Percentiles rank a stretch among this genome's conserved stretches.
Conservation (phyloP, 2,329 filamentous ascomycete species). For the Samsoniella hepiali region DNA sequence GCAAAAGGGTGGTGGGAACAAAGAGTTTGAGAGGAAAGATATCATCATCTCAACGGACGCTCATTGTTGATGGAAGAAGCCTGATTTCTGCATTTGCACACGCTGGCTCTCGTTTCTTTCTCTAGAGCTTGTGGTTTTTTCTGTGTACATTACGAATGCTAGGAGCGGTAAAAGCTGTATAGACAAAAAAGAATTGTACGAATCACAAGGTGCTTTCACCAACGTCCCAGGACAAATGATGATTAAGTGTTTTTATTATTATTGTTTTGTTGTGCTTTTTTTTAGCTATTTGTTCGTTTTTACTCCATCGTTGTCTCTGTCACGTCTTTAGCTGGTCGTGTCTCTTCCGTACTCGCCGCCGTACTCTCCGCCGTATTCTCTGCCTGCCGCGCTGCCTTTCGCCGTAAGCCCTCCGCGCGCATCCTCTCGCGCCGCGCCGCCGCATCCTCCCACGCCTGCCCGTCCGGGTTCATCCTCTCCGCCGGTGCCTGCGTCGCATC, state of each 20-base stretch:
- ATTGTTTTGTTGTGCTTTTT: neutral
- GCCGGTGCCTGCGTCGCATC: conserved; percentile 30
- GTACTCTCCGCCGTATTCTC: conserved; percentile 11
- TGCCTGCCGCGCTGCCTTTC: conserved; percentile 42
- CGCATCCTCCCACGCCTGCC: conserved; percentile 54
- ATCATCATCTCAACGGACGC: neutral
- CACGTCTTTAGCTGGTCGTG: conserved; percentile 20
- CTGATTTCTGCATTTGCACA: neutral
- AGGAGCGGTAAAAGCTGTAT: conserved; percentile 31
- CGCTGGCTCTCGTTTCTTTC: neutral
- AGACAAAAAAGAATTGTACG: conserved; percentile 28
- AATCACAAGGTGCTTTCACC: neutral
- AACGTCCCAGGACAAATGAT: neutral
- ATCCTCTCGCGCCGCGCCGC: conserved; percentile 52
- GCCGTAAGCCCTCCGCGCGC: conserved; percentile 54
- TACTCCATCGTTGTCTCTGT: neutral
- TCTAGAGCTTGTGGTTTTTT: neutral
- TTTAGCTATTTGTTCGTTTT: neutral
- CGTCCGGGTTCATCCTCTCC: conserved; percentile 31
- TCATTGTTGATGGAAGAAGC: neutral
- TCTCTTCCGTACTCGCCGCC: conserved; percentile 5
- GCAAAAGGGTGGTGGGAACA: too few relatives aligned
- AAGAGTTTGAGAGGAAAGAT: conserved; percentile 20
- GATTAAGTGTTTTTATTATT: too few relatives aligned
- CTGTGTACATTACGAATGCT: conserved; percentile 35